These are phyloP conservation scores for Lipomyces anomalus DNA, from an alignment of 805 yeast species.

Conservation along the genomic window DNA sequence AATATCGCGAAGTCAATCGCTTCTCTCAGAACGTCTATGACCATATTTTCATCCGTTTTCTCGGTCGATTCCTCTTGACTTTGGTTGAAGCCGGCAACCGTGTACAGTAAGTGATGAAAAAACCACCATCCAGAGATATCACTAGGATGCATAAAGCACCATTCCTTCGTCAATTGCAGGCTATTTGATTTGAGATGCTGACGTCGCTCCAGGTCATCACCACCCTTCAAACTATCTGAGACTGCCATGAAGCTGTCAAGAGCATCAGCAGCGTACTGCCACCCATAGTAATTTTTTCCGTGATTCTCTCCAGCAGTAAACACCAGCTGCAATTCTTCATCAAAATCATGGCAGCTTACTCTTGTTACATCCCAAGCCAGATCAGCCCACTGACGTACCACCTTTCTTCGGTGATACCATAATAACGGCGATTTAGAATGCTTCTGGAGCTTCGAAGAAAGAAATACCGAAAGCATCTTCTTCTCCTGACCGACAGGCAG, in stretches of 20 bases:
- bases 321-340: conserved; percentile 31
- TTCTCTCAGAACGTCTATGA: too few species aligned
- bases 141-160: conserved; percentile 23
- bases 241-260: too few species aligned
- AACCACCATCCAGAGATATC: conserved; percentile 26
- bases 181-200: too few species aligned
- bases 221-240: not conserved
- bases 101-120: conserved; percentile 16
- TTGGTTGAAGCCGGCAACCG: too few species aligned
- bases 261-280: conserved; percentile 34
- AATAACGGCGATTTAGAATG: conserved; percentile 38
- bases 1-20: not conserved
- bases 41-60: too few species aligned
- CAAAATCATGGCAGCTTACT: not conserved
- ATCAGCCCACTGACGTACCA: not conserved
- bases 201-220: not conserved
- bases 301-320: conserved; percentile 38
- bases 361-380: not conserved
- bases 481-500: conserved; percentile 20
- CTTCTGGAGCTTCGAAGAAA: conserved; percentile 32
- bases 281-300: conserved; percentile 46
- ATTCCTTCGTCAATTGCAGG: conserved; percentile 5
- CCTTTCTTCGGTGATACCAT: conserved; percentile 35
- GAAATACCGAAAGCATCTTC: conserved; percentile 10
- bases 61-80: too few species aligned